Evolutionary conservation across 2,329 filamentous ascomycete genomes (phyloP), one percentile per base, ranked within the genome.

Genomic region (Sporothrix luriei): DNA sequence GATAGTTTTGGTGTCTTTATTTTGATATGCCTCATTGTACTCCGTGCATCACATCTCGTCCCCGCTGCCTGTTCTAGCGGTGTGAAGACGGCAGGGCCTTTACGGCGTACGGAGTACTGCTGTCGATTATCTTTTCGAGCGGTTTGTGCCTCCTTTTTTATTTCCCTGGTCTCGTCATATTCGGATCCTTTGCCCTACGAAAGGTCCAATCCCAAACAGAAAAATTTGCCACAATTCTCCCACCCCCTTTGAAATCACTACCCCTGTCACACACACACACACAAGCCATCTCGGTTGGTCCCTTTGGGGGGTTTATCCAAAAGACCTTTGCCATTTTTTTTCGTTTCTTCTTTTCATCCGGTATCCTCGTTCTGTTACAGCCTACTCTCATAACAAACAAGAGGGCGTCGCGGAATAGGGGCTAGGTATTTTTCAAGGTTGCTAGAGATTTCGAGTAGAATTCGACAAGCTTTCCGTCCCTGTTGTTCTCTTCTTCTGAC

Each of bases 181-280:
- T 48, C 14, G 24, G 24, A 29, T 49, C 40, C 38, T 33, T 24
- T 59, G 29, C n/a, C n/a, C 55, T 59, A 10, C 13, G 5, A 59
- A 59, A 40, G 19, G n/a, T 62, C 24, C 43, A n/a, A 33, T 49
- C 43, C 24, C 40, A 64, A 33, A 33, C 40, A n/a, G 26, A 46
- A 61, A 46, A 19, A 9, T 62, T 61, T 62, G 57, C 57, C 57
- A 57, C 54, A 21, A 40, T 38, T 57, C 19, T 19, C 54, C 43
- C 57, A 61, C 57, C 57, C 57, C 57, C n/a, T 57, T 57, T 57
- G 38, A 16, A 11, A 43, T 24, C 55, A 61, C 38, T n/a, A 61
- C 55, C 55, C 55, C 55, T 61, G 55, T 43, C 55, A 43, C 19
- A 61, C 38, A 61, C 55, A 11, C 26, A n/a, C 52, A 38, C 26